phyloP scores from a whole-genome alignment of 108 stramenopile genomes.

The Epithemia pelagica region DNA sequence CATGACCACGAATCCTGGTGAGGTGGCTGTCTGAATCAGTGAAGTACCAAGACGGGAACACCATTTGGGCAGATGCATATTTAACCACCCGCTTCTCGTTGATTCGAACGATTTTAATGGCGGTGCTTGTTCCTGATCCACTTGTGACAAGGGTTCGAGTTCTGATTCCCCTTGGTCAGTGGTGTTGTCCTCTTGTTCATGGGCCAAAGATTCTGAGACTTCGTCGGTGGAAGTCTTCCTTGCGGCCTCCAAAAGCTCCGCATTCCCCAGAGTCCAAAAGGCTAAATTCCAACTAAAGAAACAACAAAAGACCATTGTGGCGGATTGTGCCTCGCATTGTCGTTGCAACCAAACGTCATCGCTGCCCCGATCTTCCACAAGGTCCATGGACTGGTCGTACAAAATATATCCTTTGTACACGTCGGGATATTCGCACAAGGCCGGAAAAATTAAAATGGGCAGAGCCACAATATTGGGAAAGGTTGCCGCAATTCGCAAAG shows the following conservation, averaged over 20 bases:
- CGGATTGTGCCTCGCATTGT: conserved; percentile 45
- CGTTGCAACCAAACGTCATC: neutral
- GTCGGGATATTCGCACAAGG: conserved; percentile 62
- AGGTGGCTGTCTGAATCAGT: conserved; percentile 40
- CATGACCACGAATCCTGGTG: conserved; percentile 57
- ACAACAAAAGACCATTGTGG: conserved; percentile 64
- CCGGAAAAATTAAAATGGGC: conserved; percentile 71
- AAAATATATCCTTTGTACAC: conserved; percentile 54
- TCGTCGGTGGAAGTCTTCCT: neutral
- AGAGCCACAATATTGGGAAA: conserved; percentile 72
- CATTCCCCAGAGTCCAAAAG: conserved; percentile 58
- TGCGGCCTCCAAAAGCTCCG: conserved; percentile 23
- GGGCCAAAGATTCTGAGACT: neutral
- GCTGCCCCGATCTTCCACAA: neutral
- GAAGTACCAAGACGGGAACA: conserved; percentile 21
- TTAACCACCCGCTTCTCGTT: neutral
- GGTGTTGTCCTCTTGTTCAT: neutral
- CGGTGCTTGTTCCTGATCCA: neutral
- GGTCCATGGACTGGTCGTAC: conserved; percentile 11
- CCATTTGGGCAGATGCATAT: too few species aligned
- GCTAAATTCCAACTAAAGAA: conserved; percentile 59
- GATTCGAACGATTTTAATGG: neutral
- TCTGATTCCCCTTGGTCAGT: neutral
- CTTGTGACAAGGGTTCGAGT: neutral
- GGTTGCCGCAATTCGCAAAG: conserved; percentile 49